Evolutionary conservation across 225 moss, liverwort and hornwort genomes (phyloP).

Genomic region (Rhytidiadelphus loreus): DNA sequence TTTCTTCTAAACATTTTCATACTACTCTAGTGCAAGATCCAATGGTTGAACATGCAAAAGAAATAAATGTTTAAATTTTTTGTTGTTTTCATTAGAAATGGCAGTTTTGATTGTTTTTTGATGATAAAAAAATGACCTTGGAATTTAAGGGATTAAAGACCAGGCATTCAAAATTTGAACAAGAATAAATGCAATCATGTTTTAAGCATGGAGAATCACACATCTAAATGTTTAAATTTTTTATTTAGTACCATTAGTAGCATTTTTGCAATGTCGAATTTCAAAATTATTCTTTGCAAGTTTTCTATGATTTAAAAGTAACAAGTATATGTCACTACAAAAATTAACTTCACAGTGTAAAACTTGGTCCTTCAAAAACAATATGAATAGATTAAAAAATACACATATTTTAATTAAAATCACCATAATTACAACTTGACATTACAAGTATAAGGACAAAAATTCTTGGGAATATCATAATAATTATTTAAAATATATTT

Average conservation of each 20-base stretch:
- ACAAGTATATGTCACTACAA: background rate
- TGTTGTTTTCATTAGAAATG: no score
- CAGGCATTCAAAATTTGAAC: rapidly evolving
- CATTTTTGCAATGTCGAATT: background rate
- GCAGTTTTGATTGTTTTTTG: no score
- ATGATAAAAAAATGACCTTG: no score
- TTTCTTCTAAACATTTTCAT: rapidly evolving
- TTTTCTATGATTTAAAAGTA: background rate
- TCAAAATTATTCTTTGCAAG: background rate
- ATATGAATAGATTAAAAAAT: background rate
- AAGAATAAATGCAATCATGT: background rate
- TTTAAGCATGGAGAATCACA: background rate
- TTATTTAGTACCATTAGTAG: background rate
- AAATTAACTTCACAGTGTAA: no score
- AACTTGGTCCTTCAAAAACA: background rate
- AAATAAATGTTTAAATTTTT: no score
- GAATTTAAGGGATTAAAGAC: rapidly evolving
- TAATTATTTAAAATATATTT: background rate
- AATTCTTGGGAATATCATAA: background rate
- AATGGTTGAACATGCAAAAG: background rate
- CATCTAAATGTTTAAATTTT: background rate
- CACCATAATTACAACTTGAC: background rate
- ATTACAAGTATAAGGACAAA: background rate
- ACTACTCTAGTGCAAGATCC: background rate
- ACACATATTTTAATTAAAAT: background rate